Conservation (phyloP, 805 yeast genomes). For the Grigorovia transvaalensis region DNA sequence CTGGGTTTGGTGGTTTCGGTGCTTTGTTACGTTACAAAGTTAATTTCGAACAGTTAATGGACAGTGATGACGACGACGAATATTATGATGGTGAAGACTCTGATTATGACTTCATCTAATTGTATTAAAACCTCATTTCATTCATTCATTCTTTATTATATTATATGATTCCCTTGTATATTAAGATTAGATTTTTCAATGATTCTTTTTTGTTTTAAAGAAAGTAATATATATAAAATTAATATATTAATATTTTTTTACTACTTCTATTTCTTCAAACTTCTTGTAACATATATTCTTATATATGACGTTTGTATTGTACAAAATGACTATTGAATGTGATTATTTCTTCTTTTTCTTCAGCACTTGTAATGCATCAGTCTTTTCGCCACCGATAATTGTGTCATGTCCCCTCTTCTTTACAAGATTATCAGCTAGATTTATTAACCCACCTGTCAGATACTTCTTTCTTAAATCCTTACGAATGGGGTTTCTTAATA, state of each 20-base stretch:
- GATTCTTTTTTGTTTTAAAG: conserved; percentile 8
- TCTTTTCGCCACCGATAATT: conserved; percentile 59
- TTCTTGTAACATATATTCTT: background rate
- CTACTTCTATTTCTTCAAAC: background rate
- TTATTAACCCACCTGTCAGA: conserved; percentile 67
- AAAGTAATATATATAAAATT: background rate
- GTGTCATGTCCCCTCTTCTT: conserved; percentile 55
- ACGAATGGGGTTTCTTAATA: conserved; percentile 46
- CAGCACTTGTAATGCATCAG: conserved; percentile 58
- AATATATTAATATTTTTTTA: background rate
- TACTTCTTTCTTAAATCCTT: conserved; percentile 60
- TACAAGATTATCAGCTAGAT: conserved; percentile 67
- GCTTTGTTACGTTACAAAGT: conserved; percentile 92
- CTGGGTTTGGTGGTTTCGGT: conserved; percentile 99
- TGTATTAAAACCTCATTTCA: background rate
- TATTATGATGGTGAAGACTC: conserved; percentile 55
- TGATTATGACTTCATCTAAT: conserved; percentile 30
- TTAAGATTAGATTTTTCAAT: background rate
- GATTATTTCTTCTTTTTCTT: conserved; percentile 24
- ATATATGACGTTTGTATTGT: background rate
- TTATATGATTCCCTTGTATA: background rate
- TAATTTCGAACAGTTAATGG: conserved; percentile 89
- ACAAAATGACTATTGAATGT: background rate
- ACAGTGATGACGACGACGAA: conserved; percentile 73
- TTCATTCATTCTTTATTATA: background rate